phyloP scores from a whole-genome alignment of 768 basidiomycete genomes.

The Collybia sordida region DNA sequence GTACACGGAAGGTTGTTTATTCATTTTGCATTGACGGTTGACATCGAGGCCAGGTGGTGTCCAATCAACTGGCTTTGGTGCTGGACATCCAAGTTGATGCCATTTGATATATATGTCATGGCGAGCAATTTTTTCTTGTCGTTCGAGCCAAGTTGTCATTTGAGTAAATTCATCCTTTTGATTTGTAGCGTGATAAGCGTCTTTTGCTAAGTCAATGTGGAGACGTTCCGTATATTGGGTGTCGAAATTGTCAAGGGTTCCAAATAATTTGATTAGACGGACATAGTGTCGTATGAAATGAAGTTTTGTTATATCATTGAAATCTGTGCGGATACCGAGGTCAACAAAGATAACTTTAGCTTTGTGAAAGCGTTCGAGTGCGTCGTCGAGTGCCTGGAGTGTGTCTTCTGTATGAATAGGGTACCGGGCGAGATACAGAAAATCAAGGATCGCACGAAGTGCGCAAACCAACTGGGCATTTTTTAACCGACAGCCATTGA shows the following conservation, averaged over 20 bases:
- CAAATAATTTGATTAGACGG: not conserved
- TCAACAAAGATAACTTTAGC: constrained; percentile 14
- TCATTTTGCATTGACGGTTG: not conserved
- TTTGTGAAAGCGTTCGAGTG: constrained; percentile 10
- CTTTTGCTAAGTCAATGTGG: no score
- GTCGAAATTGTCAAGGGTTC: not conserved
- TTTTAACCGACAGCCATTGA: not conserved
- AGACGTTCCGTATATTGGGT: no score
- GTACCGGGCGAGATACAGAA: constrained; percentile 1
- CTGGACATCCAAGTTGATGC: not conserved
- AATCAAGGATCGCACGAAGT: not conserved
- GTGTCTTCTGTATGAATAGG: constrained; percentile 4
- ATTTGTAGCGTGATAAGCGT: no score
- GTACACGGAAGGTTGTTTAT: not conserved
- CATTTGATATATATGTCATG: not conserved
- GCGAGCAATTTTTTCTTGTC: no score
- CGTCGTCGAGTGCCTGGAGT: constrained; percentile 6
- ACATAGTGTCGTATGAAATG: constrained; percentile 10
- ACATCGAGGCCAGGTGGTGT: not conserved
- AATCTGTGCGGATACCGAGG: constrained; percentile 4
- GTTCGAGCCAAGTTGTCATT: no score
- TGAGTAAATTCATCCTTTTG: no score
- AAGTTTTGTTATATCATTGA: constrained; percentile 12
- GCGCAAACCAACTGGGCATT: not conserved
- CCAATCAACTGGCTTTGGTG: not conserved